Conservation (phyloP, 2,329 filamentous ascomycete species). For the Monosporascus sp. region DNA sequence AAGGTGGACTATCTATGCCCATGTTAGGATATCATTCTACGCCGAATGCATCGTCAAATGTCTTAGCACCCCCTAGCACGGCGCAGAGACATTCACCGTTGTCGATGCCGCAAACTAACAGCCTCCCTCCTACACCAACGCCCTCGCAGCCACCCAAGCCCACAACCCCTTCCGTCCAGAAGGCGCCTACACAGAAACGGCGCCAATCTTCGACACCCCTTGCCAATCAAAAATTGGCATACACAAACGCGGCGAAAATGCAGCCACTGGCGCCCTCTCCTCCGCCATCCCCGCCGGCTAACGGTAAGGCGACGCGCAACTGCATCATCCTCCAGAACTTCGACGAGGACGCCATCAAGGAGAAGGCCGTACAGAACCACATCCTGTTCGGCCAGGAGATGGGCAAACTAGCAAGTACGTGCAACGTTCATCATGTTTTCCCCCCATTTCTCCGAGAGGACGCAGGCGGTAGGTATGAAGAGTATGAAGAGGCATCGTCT, state of each 20-base stretch:
- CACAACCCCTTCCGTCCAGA: constrained; percentile 5
- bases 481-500: constrained; percentile 5
- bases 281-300: constrained; percentile 28
- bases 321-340: constrained; percentile 59
- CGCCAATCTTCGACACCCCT: constrained; percentile 12
- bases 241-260: constrained; percentile 18
- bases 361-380: constrained; percentile 53
- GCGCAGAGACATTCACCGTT: constrained; percentile 32
- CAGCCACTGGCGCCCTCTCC: constrained; percentile 23
- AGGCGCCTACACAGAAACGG: neutral
- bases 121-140: constrained; percentile 15
- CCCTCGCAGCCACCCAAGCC: constrained; percentile 15
- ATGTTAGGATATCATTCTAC: constrained; percentile 30
- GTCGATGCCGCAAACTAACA: constrained; percentile 27
- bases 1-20: constrained; percentile 28
- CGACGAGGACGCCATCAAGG: constrained; percentile 50
- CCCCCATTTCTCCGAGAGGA: neutral
- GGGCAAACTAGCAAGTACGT: constrained; percentile 50
- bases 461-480: neutral
- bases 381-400: constrained; percentile 57
- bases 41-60: constrained; percentile 27
- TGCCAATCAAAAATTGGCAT: constrained; percentile 14
- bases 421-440: neutral
- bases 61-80: constrained; percentile 42
- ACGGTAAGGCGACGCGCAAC: constrained; percentile 51